Conservation (phyloP, 225 moss, liverwort and hornwort genomes). For the Antitrichia curtipendula region DNA sequence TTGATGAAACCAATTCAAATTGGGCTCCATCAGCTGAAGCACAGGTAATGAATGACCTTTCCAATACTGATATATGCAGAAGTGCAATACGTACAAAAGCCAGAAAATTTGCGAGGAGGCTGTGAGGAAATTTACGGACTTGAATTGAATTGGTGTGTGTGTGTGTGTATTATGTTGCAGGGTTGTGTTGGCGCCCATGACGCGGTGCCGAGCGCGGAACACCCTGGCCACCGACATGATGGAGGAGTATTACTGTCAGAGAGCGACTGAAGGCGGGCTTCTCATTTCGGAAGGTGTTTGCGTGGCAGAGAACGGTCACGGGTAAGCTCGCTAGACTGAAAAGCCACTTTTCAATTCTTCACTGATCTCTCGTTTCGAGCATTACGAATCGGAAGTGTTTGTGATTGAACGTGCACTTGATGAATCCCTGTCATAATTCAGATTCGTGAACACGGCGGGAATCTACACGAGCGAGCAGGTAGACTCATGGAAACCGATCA, state of each 20-base stretch:
- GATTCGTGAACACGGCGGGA: slow-evolving; percentile 23
- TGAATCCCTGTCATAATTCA: background rate
- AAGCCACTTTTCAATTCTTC: background rate
- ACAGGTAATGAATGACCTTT: background rate
- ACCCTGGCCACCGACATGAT: slow-evolving; percentile 18
- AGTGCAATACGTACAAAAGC: background rate
- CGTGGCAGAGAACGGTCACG: slow-evolving; percentile 24
- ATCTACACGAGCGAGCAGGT: slow-evolving; percentile 23
- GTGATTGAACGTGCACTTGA: background rate
- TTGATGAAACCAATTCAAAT: slow-evolving; percentile 11
- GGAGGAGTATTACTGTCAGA: slow-evolving; percentile 18
- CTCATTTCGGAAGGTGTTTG: slow-evolving; percentile 32
- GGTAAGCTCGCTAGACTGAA: background rate
- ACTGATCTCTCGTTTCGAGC: background rate
- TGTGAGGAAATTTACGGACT: background rate
- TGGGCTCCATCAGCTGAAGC: slow-evolving; percentile 5
- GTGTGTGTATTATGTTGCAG: background rate
- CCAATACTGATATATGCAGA: background rate
- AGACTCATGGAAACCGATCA: slow-evolving; percentile 16
- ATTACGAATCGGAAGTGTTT: background rate
- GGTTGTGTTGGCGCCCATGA: slow-evolving; percentile 21
- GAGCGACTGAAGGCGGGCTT: slow-evolving; percentile 23
- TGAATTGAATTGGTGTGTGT: background rate
- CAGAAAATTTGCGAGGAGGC: background rate
- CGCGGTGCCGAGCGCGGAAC: slow-evolving; percentile 8